Evolutionary conservation across 75 land plant genomes (phyloP), one percentile per base, ranked within the genome.

Genomic region (Selaginella moellendorffii): DNA sequence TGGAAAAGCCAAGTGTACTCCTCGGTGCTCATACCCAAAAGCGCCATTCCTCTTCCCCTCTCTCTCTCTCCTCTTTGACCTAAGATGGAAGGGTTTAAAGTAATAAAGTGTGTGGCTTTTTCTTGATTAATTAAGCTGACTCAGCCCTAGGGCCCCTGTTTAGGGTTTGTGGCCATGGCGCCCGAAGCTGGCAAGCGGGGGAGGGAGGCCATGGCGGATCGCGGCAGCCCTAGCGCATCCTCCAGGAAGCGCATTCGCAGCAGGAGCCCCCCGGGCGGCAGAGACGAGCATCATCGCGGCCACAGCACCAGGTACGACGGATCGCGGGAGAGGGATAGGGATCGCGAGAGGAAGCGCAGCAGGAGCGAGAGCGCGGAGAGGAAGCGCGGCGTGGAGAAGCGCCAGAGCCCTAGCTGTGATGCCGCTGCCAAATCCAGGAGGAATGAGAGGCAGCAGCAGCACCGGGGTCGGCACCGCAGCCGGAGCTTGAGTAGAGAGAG

Each of bases 361-460:
- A 65, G 72, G 36, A 70, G 72, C 72, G 28, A 54, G 58, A 70
- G 72, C 53, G 31, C 31, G 1, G 71, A 5, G 46, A 5, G 46
- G 14, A 14, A 36, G 46, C 10, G 14, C 5, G 46, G 14, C 46
- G 46, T 5, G 5, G 14, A 36, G 46, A 5, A 36, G 5, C 46
- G 46, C 46, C 5, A 14, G 5, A 36, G 46, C 46, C 46, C 5
- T 36, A 36, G 46, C 46, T 14, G 14, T n/a, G n/a, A n/a, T n/a
- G n/a, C n/a, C n/a, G n/a, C n/a, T n/a, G n/a, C n/a, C n/a, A n/a
- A n/a, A n/a, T n/a, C n/a, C n/a, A n/a, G n/a, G n/a, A n/a, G n/a
- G n/a, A n/a, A n/a, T n/a, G n/a, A n/a, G n/a, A n/a, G n/a, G n/a
- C n/a, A n/a, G n/a, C n/a, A n/a, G n/a, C n/a, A n/a, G n/a, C n/a